phyloP scores from a whole-genome alignment of 129 eudicot species.

The Flaveria robusta region DNA sequence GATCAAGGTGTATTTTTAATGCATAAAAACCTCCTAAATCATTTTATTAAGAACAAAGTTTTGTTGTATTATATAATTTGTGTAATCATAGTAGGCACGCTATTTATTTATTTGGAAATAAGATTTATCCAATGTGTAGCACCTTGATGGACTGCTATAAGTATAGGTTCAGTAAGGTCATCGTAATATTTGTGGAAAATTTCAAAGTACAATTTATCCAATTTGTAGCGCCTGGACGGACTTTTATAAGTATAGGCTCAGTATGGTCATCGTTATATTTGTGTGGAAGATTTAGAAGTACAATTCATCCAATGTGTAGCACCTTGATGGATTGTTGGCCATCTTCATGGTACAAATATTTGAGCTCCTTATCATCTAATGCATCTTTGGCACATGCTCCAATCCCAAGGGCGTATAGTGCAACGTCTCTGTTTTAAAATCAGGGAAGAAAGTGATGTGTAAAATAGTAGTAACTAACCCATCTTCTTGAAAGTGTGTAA shows the following conservation, averaged over 20 bases:
- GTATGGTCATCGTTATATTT: not conserved
- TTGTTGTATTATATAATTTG: not conserved
- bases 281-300: not conserved
- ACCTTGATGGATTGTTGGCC: slow-evolving; percentile 89
- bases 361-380: slow-evolving; percentile 75
- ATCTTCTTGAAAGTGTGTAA: slow-evolving; percentile 11
- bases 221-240: slow-evolving; percentile 52
- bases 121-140: slow-evolving; percentile 6
- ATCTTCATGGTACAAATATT: slow-evolving; percentile 80
- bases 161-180: not conserved
- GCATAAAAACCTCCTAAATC: not conserved
- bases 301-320: slow-evolving; percentile 6
- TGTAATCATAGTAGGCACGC: not conserved
- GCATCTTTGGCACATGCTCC: slow-evolving; percentile 89
- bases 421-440: slow-evolving; percentile 66
- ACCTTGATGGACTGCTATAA: slow-evolving; percentile 55
- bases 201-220: not conserved
- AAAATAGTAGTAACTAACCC: not conserved
- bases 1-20: not conserved
- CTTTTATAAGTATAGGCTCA: slow-evolving; percentile 13
- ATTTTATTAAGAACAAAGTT: not conserved
- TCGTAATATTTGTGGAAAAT: not conserved
- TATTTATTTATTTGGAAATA: not conserved
- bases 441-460: not conserved
- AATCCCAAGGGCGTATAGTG: slow-evolving; percentile 89